Base-by-base conservation (phyloP, 768 basidiomycete species). In the Suillus paluster region DNA sequence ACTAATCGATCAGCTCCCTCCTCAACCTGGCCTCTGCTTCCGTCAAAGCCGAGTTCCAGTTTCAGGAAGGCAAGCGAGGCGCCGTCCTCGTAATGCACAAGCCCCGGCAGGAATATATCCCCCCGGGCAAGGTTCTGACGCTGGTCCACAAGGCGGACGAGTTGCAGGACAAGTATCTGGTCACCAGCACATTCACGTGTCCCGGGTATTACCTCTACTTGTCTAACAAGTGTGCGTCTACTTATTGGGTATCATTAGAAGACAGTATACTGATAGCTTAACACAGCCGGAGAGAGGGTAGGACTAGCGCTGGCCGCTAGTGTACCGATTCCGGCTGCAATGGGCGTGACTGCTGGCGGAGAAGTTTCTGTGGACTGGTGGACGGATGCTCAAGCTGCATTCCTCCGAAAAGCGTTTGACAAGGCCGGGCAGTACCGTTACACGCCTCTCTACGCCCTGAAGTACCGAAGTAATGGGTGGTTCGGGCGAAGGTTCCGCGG, bases 131-230 rank as follows among this genome's bases (percentile, higher is more conserved):
- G 48, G 38, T 75, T 49, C 68, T 78, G 36, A 63, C 68, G 1
- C 45, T 50, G 0, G 66, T 79, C 42, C 67, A 70, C 27, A 54
- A 58, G 5, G 60, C 74, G 1, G 71, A 69, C 1, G 50, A 14
- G 11, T 68, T 78, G 19, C 63, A 55, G n/a, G 66, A 70, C 67
- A 78, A 70, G 60, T 69, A 54, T 55, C 66, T 78, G 55, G 77
- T 78, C 57, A 77, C 77, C 0, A 68, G 63, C 58, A 36, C 67
- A 0, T 61, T 77, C 54, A 10, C 63, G 8, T 79, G 74, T 56
- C 75, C 75, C 12, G 78, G 77, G 1, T 70, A 65, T 23, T 71
- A 69, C 53, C 69, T 76, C 73, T 79, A 73, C 25, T 66, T 75
- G 25, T 73, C 72, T 25, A 62, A 71, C 56, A 75, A 70, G 46